Conservation (phyloP, 179 eudicot species). For the Heliamphora ciliata region DNA sequence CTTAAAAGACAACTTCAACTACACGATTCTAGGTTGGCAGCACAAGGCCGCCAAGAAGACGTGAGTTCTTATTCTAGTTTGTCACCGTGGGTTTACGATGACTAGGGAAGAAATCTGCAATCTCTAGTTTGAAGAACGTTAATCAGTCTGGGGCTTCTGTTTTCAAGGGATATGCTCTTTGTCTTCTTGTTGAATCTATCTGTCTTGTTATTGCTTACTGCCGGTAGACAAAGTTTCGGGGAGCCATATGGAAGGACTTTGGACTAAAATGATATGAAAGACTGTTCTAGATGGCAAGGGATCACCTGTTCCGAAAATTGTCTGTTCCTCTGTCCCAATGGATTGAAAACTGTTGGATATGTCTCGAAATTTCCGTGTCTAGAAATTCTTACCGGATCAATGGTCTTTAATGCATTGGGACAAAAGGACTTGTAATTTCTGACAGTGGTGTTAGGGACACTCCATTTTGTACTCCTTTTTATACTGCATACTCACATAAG, state of each 20-base stretch:
- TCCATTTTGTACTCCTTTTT: too few relatives aligned
- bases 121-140: background rate
- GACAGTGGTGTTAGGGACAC: too few relatives aligned
- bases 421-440: too few relatives aligned
- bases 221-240: background rate
- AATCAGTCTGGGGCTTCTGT: background rate
- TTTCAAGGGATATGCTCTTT: background rate
- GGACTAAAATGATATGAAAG: constrained; percentile 12
- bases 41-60: constrained; percentile 11
- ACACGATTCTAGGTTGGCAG: constrained; percentile 37
- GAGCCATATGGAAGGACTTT: background rate
- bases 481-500: too few relatives aligned
- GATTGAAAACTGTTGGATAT: too few relatives aligned
- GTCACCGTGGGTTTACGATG: constrained; percentile 25
- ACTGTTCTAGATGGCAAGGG: background rate
- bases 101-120: constrained; percentile 1
- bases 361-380: too few relatives aligned
- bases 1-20: constrained; percentile 44
- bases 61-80: constrained; percentile 7
- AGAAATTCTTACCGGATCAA: too few relatives aligned
- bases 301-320: too few relatives aligned
- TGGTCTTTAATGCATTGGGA: too few relatives aligned
- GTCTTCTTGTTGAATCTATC: background rate
- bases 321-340: too few relatives aligned
- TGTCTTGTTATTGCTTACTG: background rate